Conservation (phyloP, 2,329 filamentous ascomycete genomes). For the Mollisia scopiformis region DNA sequence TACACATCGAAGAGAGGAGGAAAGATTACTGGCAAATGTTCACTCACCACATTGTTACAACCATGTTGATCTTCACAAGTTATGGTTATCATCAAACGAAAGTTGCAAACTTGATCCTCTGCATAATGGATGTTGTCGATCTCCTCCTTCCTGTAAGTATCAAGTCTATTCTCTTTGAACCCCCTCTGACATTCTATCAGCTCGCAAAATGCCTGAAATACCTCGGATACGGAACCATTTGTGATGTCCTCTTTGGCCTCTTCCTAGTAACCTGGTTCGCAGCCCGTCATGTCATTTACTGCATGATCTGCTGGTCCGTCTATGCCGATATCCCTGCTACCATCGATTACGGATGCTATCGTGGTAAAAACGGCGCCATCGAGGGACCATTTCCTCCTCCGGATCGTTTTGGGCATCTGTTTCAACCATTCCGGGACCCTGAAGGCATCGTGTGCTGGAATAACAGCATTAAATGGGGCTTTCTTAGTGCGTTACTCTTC, state of each 20-base stretch:
- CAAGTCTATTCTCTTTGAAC: background rate
- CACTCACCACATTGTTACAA: conserved; percentile 90
- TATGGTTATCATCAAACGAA: conserved; percentile 88
- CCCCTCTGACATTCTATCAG: conserved; percentile 46
- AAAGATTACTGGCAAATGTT: conserved; percentile 98
- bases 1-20: conserved; percentile 90
- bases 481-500: conserved; percentile 75
- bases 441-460: conserved; percentile 82
- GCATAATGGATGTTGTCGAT: conserved; percentile 93
- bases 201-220: conserved; percentile 94
- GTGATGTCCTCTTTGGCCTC: conserved; percentile 81
- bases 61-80: conserved; percentile 75
- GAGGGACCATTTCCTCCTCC: conserved; percentile 55
- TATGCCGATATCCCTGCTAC: conserved; percentile 64
- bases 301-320: conserved; percentile 81
- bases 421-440: conserved; percentile 74
- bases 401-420: conserved; percentile 60
- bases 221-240: conserved; percentile 72
- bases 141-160: conserved; percentile 77
- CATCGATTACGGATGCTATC: conserved; percentile 74
- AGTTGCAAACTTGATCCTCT: conserved; percentile 85
- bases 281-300: conserved; percentile 80
- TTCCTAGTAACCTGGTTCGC: conserved; percentile 88
- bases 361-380: conserved; percentile 56
- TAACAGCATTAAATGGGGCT: conserved; percentile 71